Evolutionary conservation across 2,329 filamentous ascomycete genomes (phyloP), one percentile per base, ranked within the genome.

Genomic region (Chrysosporium keratinophilum): DNA sequence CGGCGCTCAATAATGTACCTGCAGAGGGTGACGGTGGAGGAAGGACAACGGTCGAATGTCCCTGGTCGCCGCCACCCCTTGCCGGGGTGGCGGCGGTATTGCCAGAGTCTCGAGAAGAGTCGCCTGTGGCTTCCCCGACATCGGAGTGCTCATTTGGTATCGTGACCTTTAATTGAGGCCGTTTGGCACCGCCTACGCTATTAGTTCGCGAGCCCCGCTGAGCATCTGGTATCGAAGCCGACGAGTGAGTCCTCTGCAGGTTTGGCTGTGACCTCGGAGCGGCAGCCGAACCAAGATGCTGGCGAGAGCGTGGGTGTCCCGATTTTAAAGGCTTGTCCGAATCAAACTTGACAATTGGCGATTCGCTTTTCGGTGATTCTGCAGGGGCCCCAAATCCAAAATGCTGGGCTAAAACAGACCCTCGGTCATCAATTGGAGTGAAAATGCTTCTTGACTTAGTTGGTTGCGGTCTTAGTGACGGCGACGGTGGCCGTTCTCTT

Each of bases 121-220:
- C 87, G 45, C 78, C 87, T 2, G 85, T 87, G 44, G 82, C 85
- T 54, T 83, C 87, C 44, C 78, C 82, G 43, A 74, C 74, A 61
- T 95, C 88, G 9, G 88, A 94, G 40, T 83, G 82, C 63, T 95
- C 93, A 60, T 89, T 91, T 0, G 93, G 93, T 63, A 98, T 98
- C 65, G 96, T 89, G 3, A 98, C 88, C 62, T 88, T 95, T 45
- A 98, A 76, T 51, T 88, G 81, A 2, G 93, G 93, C 52, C 90
- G 80, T 63, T 87, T 83, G 7, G 81, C 82, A 53, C 80, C 73
- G 59, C 84, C 81, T 56, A 85, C 73, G 59, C 87, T 94, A 64
- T 87, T 89, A n/a, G 86, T 83, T 37, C 88, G 79, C 17, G 84
- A 84, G 0, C 88, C 87, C 5, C 87, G 85, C 9, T 82, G 80